These are phyloP conservation scores for Dictyostelium brefeldianum DNA, from an alignment of 78 protist genomes.

Conservation along the genomic window DNA sequence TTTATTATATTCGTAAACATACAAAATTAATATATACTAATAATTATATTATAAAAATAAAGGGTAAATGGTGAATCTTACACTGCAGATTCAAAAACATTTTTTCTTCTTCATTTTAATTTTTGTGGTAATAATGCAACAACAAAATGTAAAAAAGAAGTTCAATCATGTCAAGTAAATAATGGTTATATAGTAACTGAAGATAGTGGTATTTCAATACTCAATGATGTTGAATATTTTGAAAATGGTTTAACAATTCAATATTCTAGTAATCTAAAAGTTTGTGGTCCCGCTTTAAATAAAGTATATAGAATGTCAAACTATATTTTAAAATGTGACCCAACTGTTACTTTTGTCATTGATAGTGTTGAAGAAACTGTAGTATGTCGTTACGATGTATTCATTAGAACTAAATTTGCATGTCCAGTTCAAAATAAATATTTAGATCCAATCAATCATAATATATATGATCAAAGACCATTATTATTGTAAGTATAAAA, in stretches of 20 bases:
- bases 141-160: no score
- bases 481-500: not conserved
- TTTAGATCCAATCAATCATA: not conserved
- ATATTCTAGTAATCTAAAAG: not conserved
- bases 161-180: no score
- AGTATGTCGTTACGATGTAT: not conserved
- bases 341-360: not conserved
- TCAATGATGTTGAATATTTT: not conserved
- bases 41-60: no score
- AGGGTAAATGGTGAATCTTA: no score
- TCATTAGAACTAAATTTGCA: not conserved
- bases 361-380: not conserved
- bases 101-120: no score
- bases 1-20: no score
- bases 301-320: not conserved
- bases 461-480: not conserved
- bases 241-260: slow-evolving; percentile 15
- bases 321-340: not conserved
- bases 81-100: no score
- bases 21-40: no score
- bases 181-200: no score
- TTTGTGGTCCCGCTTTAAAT: no score
- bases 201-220: not conserved
- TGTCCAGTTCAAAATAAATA: slow-evolving; percentile 2
- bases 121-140: no score